These are phyloP conservation scores for Trichoderma gracile DNA, from an alignment of 2,329 filamentous ascomycete genomes.

Conservation along the genomic window DNA sequence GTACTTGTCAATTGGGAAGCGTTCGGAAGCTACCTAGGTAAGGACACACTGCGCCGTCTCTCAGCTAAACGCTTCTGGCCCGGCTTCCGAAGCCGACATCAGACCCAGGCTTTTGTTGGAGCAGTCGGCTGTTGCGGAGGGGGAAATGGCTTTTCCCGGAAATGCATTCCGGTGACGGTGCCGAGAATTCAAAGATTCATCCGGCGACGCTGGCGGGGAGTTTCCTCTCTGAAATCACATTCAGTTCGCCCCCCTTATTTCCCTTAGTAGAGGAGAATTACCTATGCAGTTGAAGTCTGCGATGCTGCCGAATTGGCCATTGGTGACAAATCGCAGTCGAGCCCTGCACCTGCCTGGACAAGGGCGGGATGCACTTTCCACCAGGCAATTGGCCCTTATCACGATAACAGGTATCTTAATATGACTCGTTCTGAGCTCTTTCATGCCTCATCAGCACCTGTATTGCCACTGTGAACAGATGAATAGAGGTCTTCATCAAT, in stretches of 20 bases:
- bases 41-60: neutral
- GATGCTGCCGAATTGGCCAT: too few species aligned
- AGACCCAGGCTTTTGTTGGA: neutral
- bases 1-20: neutral
- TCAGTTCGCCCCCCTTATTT: too few species aligned
- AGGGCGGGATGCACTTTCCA: neutral
- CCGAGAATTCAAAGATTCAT: conserved; percentile 17
- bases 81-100: conserved; percentile 20
- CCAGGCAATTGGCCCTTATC: neutral
- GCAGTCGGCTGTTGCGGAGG: conserved; percentile 1
- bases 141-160: conserved; percentile 20
- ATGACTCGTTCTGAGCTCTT: neutral
- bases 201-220: conserved; percentile 11
- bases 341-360: neutral
- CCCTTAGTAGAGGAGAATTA: too few species aligned
- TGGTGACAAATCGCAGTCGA: neutral
- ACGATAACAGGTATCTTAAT: neutral
- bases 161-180: neutral
- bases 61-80: neutral
- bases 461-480: neutral
- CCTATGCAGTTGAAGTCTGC: too few species aligned
- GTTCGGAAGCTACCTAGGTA: too few species aligned
- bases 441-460: neutral
- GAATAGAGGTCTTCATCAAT: too few species aligned
- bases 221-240: neutral